Evolutionary conservation across 352 stramenopile species (phyloP), one percentile per base, ranked within the genome.

Genomic region (Pythium plurisporium): DNA sequence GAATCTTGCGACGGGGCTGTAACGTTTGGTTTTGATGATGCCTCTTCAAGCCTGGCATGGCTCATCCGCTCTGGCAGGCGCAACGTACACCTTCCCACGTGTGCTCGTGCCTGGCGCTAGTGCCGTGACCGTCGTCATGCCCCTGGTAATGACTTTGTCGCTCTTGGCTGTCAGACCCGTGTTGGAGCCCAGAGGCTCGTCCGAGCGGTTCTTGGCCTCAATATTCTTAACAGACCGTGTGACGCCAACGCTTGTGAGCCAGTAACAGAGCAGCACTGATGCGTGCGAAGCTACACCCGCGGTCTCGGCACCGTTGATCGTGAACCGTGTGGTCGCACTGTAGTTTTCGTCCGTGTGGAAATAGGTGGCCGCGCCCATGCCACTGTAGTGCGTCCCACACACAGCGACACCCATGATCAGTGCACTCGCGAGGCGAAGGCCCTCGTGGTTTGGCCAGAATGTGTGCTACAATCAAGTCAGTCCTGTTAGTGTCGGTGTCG

Each of bases 371-470:
- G 75, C 70, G 0, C 65, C 66, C 77, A 89, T 87, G 40, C 79
- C 79, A 0, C 44, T 59, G 62, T 87, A 89, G 51, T 89, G 79
- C 8, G 79, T 87, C 12, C 77, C 77, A 20, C 76, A 89, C 38
- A 89, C 77, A 12, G 77, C 79, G 37, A 86, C 55, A 8, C 79
- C 77, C 79, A 89, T 89, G 52, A 87, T 78, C 17, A 87, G 45
- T 29, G 75, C 75, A 34, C 75, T 88, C 1, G 56, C 73, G 0
- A 89, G 26, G n/a, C 79, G 74, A 19, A 89, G 67, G 4, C 48
- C 47, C 34, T 87, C 73, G 29, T 64, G 72, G 9, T 79, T 56
- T 14, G 79, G 77, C 62, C 70, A 87, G 46, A 89, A 88, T n/a
- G 79, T 86, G 15, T 86, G 53, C 71, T 87, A 20, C 23, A 26